Percentiles rank a stretch among this genome's conserved stretches.
Conservation (phyloP, 2,329 filamentous ascomycete genomes). For the Penicillium sp. region DNA sequence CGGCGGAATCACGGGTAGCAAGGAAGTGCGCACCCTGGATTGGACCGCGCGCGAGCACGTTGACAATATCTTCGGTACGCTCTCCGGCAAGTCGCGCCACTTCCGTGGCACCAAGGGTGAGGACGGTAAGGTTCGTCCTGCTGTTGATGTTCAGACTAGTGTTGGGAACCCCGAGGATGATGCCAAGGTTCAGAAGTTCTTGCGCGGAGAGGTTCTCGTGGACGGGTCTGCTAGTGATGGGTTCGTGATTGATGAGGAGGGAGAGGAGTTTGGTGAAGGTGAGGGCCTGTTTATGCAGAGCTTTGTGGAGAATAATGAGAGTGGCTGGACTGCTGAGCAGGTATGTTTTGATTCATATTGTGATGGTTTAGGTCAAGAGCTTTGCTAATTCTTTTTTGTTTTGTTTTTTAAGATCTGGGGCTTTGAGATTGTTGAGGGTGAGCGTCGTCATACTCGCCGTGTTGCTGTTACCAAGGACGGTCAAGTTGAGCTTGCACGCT, state of each 20-base stretch:
- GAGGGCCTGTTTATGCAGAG: slow-evolving; percentile 54
- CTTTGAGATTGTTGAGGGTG: slow-evolving; percentile 48
- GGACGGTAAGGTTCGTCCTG: slow-evolving; percentile 42
- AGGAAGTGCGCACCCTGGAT: slow-evolving; percentile 62
- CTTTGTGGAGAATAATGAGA: slow-evolving; percentile 53
- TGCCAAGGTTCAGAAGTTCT: slow-evolving; percentile 41
- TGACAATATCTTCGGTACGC: slow-evolving; percentile 79
- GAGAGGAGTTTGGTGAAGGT: slow-evolving; percentile 47
- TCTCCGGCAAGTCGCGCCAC: slow-evolving; percentile 65
- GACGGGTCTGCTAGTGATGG: slow-evolving; percentile 62
- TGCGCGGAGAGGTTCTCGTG: slow-evolving; percentile 47
- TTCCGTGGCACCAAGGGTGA: slow-evolving; percentile 42
- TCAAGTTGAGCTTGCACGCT: slow-evolving; percentile 40
- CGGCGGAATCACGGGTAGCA: slow-evolving; percentile 70
- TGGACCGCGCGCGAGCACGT: slow-evolving; percentile 66
- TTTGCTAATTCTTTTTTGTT: too few relatives aligned
- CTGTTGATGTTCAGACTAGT: slow-evolving; percentile 43
- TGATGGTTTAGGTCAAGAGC: too few relatives aligned
- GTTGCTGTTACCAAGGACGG: slow-evolving; percentile 45
- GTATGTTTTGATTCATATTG: slow-evolving; percentile 32
- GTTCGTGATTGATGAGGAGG: slow-evolving; percentile 62
- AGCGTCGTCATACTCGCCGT: slow-evolving; percentile 48
- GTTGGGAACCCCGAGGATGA: slow-evolving; percentile 44
- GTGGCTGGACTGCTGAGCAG: slow-evolving; percentile 61
- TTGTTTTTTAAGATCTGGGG: slow-evolving; percentile 48